phyloP scores from a whole-genome alignment of 208 protist genomes.

The Tritrichomonas musculus region DNA sequence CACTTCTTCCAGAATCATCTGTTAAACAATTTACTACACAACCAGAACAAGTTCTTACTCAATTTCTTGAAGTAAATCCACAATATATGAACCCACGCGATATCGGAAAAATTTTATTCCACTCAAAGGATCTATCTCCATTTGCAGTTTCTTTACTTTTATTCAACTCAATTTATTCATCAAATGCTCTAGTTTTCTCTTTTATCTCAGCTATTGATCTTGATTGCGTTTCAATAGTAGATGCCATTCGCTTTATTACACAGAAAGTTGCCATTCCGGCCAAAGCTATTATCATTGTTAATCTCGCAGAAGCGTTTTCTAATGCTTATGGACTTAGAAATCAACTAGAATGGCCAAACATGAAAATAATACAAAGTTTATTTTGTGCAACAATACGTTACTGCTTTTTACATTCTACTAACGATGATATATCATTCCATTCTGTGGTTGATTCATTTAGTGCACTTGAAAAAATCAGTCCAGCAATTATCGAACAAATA shows the following conservation, averaged over 20 bases:
- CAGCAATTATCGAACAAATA: background rate
- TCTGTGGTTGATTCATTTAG: background rate
- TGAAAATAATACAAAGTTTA: background rate
- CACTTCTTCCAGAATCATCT: background rate
- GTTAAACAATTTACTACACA: background rate
- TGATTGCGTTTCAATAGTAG: background rate
- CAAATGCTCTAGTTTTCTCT: background rate
- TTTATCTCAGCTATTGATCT: slow-evolving; percentile 16
- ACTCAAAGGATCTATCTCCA: background rate
- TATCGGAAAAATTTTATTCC: background rate
- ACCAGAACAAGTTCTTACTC: background rate
- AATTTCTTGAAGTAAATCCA: slow-evolving; percentile 10
- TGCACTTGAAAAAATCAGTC: background rate
- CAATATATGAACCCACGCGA: background rate
- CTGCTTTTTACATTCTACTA: background rate
- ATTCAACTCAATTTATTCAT: background rate
- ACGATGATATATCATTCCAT: no score
- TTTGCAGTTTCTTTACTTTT: background rate
- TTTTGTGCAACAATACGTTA: background rate
- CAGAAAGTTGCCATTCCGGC: background rate
- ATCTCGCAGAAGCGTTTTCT: background rate
- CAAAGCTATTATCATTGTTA: background rate
- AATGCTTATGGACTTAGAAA: background rate
- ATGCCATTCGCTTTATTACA: background rate
- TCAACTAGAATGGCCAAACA: background rate